A percentile compares a stretch with the other conserved stretches of the same genome.
Conservation (phyloP, 2,329 filamentous ascomycete genomes). For the Fusarium setosum region DNA sequence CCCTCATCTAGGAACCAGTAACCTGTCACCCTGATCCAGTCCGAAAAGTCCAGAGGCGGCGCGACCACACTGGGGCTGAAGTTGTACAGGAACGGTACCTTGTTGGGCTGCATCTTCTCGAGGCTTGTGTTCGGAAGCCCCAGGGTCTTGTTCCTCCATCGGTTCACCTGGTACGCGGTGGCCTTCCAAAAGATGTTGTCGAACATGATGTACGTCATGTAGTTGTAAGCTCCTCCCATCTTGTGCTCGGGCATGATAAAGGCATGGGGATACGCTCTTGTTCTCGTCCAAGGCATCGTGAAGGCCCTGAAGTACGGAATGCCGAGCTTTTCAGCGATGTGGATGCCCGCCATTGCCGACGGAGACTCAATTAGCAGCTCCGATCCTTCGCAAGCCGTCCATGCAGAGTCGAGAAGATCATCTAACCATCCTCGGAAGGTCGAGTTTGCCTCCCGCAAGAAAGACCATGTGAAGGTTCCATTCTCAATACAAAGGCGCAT, state of each 20-base stretch:
- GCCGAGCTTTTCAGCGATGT: slow-evolving; percentile 91
- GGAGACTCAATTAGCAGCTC: slow-evolving; percentile 96
- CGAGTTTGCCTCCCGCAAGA: slow-evolving; percentile 85
- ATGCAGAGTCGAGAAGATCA: slow-evolving; percentile 84
- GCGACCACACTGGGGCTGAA: slow-evolving; percentile 95
- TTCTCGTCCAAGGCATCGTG: slow-evolving; percentile 98
- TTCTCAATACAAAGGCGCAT: slow-evolving; percentile 98
- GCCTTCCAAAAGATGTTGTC: slow-evolving; percentile 98
- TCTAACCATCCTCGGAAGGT: slow-evolving; percentile 97
- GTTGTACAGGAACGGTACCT: slow-evolving; percentile 98
- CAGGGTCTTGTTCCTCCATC: slow-evolving; percentile 87
- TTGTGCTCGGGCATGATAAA: slow-evolving; percentile 94
- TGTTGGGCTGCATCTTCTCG: slow-evolving; percentile 94
- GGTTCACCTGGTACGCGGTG: slow-evolving; percentile 90
- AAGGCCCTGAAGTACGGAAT: slow-evolving; percentile 98
- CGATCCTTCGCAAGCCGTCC: slow-evolving; percentile 83
- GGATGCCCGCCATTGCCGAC: slow-evolving; percentile 96
- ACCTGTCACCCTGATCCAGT: slow-evolving; percentile 97
- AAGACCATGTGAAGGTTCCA: slow-evolving; percentile 94
- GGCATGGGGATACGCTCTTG: slow-evolving; percentile 93
- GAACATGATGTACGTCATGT: slow-evolving; percentile 95
- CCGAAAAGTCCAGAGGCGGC: slow-evolving; percentile 92
- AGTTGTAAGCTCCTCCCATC: slow-evolving; percentile 95
- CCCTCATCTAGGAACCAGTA: slow-evolving; percentile 97
- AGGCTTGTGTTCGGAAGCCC: slow-evolving; percentile 83